Base-by-base conservation (phyloP, 495 filamentous ascomycete species). In the Aspergillus biplanus region DNA sequence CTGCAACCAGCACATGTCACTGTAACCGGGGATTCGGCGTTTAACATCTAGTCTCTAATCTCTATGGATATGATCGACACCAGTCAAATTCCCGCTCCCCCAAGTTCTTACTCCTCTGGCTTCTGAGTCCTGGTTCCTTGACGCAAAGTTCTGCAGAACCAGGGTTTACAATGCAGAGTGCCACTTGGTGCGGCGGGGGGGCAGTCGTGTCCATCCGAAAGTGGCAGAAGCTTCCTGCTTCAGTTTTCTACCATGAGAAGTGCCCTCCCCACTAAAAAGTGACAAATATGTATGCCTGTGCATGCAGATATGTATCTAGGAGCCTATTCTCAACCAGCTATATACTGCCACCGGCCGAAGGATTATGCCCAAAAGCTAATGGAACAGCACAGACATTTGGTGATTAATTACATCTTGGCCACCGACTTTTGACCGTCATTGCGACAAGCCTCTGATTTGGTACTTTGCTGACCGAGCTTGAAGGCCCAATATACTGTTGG, bases 361-460 rank as follows among this genome's bases (percentile, higher is more conserved):
- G 33, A 54, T 5, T 33, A 11, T 54, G 11, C 27, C 33, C 34
- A 7, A 33, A 34, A 54, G 13, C 4, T 6, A 15, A 34, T 54
- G n/a, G n/a, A 44, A 33, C 32, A 11, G 16, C 52, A 54, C 13
- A n/a, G 12, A 11, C 12, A 12, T 33, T 3, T 18, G 50, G 2
- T 53, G 50, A 53, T 33, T 27, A n/a, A 34, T 54, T 32, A 9
- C 27, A 34, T 54, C 11, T 33, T n/a, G 12, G 31, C 27, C 52
- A 54, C 52, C 52, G 52, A 54, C 52, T 54, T 54, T 33, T 34
- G 52, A 54, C 33, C 52, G 52, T 33, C 52, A 50, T 34, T 34
- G 11, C 13, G 16, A 13, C 33, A 34, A n/a, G 31, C 27, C 9
- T 34, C 33, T 54, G 52, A 54, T 33, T 54, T 6, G 47, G 52